These are phyloP conservation scores for Wickerhamomyces silvicola DNA, from an alignment of 805 yeast species.

Conservation along the genomic window DNA sequence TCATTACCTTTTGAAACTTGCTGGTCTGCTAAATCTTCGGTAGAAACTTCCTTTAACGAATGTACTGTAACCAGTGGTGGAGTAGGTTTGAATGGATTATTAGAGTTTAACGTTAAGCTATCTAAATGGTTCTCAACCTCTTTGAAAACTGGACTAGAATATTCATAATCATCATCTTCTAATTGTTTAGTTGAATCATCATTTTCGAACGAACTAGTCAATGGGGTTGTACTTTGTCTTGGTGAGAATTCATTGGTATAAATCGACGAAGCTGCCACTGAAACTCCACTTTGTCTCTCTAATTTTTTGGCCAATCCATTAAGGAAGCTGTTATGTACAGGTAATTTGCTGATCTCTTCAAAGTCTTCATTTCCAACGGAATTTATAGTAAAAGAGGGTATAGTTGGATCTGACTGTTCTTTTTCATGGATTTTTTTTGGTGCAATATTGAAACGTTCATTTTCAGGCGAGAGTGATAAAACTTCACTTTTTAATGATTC, in stretches of 20 bases:
- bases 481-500: constrained; percentile 15
- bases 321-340: no score
- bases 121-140: constrained; percentile 16
- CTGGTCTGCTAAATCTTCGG: constrained; percentile 5
- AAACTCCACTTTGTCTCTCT: constrained; percentile 2
- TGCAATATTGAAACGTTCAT: constrained; percentile 9
- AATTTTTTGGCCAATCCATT: no score
- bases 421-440: background rate
- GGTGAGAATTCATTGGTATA: constrained; percentile 7
- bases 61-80: constrained; percentile 11
- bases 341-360: no score
- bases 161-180: constrained; percentile 2
- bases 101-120: constrained; percentile 9
- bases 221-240: constrained; percentile 1
- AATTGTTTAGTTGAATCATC: background rate
- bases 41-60: constrained; percentile 10
- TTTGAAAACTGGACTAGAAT: constrained; percentile 9
- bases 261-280: constrained; percentile 8
- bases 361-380: no score
- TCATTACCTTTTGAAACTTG: constrained; percentile 1
- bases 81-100: background rate
- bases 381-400: no score
- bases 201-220: background rate
- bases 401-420: background rate
- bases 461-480: constrained; percentile 8